These are phyloP conservation scores for Solanum piurae DNA, from an alignment of 257 asterid species.

Conservation along the genomic window DNA sequence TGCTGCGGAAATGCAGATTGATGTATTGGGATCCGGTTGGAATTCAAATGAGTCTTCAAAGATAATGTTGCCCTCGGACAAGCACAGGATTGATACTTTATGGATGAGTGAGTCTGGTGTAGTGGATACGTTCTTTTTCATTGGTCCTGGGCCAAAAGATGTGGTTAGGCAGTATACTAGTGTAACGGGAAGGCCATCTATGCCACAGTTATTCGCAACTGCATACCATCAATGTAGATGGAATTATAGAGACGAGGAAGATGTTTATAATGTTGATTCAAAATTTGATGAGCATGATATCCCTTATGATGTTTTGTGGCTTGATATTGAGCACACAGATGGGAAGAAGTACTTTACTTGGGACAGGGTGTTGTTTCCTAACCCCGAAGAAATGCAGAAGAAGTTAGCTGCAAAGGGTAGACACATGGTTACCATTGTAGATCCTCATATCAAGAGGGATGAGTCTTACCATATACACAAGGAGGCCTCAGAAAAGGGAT, in stretches of 20 bases:
- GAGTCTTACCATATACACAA: slow-evolving; percentile 72
- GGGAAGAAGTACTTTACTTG: slow-evolving; percentile 94
- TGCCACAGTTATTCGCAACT: slow-evolving; percentile 88
- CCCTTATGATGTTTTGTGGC: slow-evolving; percentile 97
- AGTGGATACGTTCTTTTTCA: slow-evolving; percentile 81
- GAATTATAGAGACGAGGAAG: slow-evolving; percentile 98
- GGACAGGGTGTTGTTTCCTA: slow-evolving; percentile 74
- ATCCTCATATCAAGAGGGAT: slow-evolving; percentile 95
- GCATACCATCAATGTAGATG: slow-evolving; percentile 98
- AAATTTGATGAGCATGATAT: slow-evolving; percentile 89
- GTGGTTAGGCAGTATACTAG: slow-evolving; percentile 79
- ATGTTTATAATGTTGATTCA: slow-evolving; percentile 71
- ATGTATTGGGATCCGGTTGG: slow-evolving; percentile 76
- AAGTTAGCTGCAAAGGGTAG: slow-evolving; percentile 91
- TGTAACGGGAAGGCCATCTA: slow-evolving; percentile 76
- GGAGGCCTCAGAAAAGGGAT: slow-evolving; percentile 82
- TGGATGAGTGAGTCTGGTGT: slow-evolving; percentile 99
- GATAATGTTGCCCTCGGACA: slow-evolving; percentile 57
- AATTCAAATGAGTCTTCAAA: slow-evolving; percentile 43
- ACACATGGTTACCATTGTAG: slow-evolving; percentile 94
- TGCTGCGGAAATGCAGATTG: slow-evolving; percentile 99
- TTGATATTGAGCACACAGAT: slow-evolving; percentile 93
- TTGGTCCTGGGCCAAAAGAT: slow-evolving; percentile 90
- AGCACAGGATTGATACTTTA: slow-evolving; percentile 69
- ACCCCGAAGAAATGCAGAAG: slow-evolving; percentile 91